A percentile compares a stretch with the other conserved stretches of the same genome.
These are phyloP conservation scores for Penicillium parvum DNA, from an alignment of 495 filamentous ascomycete species.

Conservation along the genomic window DNA sequence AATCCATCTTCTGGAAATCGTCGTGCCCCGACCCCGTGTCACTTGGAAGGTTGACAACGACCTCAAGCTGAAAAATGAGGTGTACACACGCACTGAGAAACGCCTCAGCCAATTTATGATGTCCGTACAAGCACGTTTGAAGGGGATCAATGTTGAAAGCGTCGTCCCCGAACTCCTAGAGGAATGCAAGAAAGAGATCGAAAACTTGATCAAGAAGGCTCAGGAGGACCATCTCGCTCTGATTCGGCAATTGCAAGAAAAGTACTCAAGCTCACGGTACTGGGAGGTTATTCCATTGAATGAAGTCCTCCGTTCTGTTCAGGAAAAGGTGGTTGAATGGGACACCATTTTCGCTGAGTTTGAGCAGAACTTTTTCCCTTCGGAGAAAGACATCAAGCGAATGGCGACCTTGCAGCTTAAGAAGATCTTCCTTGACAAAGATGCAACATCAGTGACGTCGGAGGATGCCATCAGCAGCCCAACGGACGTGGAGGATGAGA, in stretches of 20 bases:
- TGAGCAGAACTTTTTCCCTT: constrained; percentile 90
- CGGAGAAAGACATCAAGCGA: constrained; percentile 93
- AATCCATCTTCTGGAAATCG: constrained; percentile 90
- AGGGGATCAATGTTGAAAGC: constrained; percentile 83
- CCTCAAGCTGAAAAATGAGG: constrained; percentile 84
- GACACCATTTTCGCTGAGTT: constrained; percentile 85
- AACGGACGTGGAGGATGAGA: constrained; percentile 56
- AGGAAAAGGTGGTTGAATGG: constrained; percentile 93
- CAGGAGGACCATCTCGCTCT: constrained; percentile 74
- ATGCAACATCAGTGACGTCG: constrained; percentile 68
- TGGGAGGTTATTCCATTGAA: constrained; percentile 96
- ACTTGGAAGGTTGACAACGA: constrained; percentile 98
- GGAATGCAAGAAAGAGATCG: constrained; percentile 74
- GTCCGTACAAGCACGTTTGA: constrained; percentile 78
- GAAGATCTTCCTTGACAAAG: constrained; percentile 87
- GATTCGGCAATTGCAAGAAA: constrained; percentile 73
- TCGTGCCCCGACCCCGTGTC: constrained; percentile 81
- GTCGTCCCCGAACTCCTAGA: constrained; percentile 82
- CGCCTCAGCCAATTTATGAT: constrained; percentile 79
- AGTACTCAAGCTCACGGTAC: constrained; percentile 88
- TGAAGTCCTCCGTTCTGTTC: constrained; percentile 75
- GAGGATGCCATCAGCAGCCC: constrained; percentile 37
- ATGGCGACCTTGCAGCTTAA: constrained; percentile 87
- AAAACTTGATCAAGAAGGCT: constrained; percentile 65
- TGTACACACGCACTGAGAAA: constrained; percentile 72